phyloP scores from a whole-genome alignment of 306 rosid genomes.

The Cicer arietinum region DNA sequence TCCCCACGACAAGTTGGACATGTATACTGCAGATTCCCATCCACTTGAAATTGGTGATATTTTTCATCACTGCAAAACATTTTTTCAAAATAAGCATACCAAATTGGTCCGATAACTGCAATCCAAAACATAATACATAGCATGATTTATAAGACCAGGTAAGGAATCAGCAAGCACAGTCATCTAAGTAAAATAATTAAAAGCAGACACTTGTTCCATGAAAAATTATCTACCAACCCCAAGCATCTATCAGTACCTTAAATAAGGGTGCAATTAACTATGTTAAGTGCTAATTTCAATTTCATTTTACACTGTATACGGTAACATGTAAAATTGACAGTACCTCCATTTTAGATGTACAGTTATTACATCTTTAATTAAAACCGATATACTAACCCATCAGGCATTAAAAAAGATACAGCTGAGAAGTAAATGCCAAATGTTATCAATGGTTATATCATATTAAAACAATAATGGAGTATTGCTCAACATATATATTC shows the following conservation, averaged over 20 bases:
- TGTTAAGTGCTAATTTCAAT: constrained; percentile 9
- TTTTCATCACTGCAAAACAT: constrained; percentile 81
- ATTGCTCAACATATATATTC: constrained; percentile 23
- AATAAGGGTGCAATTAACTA: constrained; percentile 25
- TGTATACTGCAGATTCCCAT: constrained; percentile 90
- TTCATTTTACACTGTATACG: neutral
- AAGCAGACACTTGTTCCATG: constrained; percentile 17
- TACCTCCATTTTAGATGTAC: constrained; percentile 23
- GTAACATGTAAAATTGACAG: constrained; percentile 9
- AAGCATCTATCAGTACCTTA: constrained; percentile 24
- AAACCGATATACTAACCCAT: constrained; percentile 26
- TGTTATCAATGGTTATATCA: constrained; percentile 23
- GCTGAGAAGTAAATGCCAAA: constrained; percentile 21
- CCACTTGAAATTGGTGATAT: constrained; percentile 89
- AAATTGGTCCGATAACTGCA: constrained; percentile 17
- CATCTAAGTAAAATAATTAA: constrained; percentile 12
- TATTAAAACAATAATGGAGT: neutral
- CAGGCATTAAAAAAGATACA: constrained; percentile 10
- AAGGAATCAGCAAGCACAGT: constrained; percentile 9
- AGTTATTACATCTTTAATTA: neutral
- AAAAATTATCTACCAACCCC: constrained; percentile 20
- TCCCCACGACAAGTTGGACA: constrained; percentile 99
- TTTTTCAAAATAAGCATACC: constrained; percentile 40
- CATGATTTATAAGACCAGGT: constrained; percentile 10
- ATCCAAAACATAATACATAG: constrained; percentile 14